Evolutionary conservation across 768 basidiomycete species (phyloP), one percentile per base, ranked within the genome.

Genomic region (Pluteus cervinus): DNA sequence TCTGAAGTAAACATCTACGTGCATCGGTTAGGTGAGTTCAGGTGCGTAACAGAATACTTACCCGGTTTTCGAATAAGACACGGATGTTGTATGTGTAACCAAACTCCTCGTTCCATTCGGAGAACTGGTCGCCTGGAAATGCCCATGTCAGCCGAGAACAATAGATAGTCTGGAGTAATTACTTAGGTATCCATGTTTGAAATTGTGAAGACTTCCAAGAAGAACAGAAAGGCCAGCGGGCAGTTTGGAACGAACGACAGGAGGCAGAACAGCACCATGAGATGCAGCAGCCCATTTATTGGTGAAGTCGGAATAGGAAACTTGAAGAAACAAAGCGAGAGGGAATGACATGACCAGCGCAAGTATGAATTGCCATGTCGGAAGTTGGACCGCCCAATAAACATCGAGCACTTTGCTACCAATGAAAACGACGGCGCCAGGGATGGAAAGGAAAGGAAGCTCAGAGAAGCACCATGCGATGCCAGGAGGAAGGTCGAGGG

Each of bases 1-100:
- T 74, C 70, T 17, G 51, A 36, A 0, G 67, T 69, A 28, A 68
- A 49, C 14, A 70, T 46, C 69, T 72, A 31, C 16, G 31, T 16
- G 30, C 15, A 34, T 17, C 3, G 15, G n/a, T n/a, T n/a, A n/a
- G n/a, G n/a, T n/a, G n/a, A n/a, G n/a, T n/a, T n/a, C n/a, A n/a
- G n/a, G n/a, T n/a, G 21, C 10, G 21, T 4, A 29, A 28, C n/a
- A 23, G 15, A 10, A 28, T 33, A 47, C 53, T 29, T 43, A 63
- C 66, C 30, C 61, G 44, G 39, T 55, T 55, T 41, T 62, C 57
- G 12, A 51, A 51, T 29, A 61, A 36, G 8, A 63, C 29, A 22
- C 49, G 51, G 18, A 62, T 24, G 23, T 52, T 48, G 36, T 49
- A 63, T 2, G 54, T 56, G 25, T 59, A 50, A 12, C 66, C 66